Base-by-base conservation (phyloP, 2,329 filamentous ascomycete species). In the Cercospora zeina region DNA sequence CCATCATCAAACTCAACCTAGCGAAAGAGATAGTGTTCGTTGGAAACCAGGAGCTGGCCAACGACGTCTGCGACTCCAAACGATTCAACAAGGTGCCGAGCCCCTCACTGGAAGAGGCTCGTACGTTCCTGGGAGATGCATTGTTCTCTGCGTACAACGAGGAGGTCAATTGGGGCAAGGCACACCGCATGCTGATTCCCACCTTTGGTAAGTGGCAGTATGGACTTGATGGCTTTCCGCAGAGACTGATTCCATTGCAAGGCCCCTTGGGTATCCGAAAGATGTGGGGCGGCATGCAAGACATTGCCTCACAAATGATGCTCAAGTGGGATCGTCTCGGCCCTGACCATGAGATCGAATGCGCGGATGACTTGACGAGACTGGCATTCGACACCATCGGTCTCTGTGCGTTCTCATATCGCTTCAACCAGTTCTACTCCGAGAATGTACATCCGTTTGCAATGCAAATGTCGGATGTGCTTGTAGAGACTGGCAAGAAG, bases 371-470 rank as follows among this genome's bases (percentile, higher is more conserved):
- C 72, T 88, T 89, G 63, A 89, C 87, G 3, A 82, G 87, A 16
- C 76, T 91, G 33, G 85, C 88, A 0, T 81, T 91, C 3, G 89
- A 91, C 70, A 88, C 87, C 0, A 82, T 91, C 9, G 86, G 55
- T 2, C 80, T 91, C 10, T 62, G 61, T 31, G 61, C 61, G 1
- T 88, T 89, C 85, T 83, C 83, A 37, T 87, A 81, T 62, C 85
- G 88, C 16, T 90, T 91, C 79, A 90, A 91, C 74, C 87, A 84
- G 0, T 91, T 87, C 75, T 91, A 91, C 70, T 79, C 81, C 27
- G 82, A 88, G n/a, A 78, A 84, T 8, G 77, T 88, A 71, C 89
- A 91, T 65, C 87, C 87, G 0, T 91, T 91, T 66, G 80, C 90
- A 47, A 73, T 80, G 53, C 83, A 86, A 47, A 89, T 91, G 88